Conservation (phyloP, 1,284 basidiomycete genomes). For the Fomes fomentarius region DNA sequence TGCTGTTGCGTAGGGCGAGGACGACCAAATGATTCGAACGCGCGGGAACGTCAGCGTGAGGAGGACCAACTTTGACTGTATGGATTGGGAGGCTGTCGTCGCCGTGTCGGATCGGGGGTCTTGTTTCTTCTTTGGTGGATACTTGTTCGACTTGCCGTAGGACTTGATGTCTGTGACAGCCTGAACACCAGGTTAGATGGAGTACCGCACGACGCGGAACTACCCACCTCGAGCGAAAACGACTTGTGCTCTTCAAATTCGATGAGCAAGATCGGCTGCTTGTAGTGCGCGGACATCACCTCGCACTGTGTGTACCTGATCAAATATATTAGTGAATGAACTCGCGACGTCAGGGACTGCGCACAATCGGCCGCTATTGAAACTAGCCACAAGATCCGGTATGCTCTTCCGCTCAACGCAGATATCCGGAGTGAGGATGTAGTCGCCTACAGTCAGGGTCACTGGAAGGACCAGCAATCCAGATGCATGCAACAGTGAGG, state of each 20-base stretch:
- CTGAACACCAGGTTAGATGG: slow-evolving; percentile 34
- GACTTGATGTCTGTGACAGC: slow-evolving; percentile 63
- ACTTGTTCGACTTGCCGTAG: slow-evolving; percentile 62
- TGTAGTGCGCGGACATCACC: slow-evolving; percentile 95
- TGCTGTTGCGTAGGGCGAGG: slow-evolving; percentile 90
- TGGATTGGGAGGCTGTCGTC: slow-evolving; percentile 45
- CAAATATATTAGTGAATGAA: no score
- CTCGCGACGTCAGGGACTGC: slow-evolving; percentile 40
- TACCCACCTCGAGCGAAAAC: slow-evolving; percentile 82
- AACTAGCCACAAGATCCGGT: slow-evolving; percentile 88
- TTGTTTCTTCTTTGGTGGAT: slow-evolving; percentile 53
- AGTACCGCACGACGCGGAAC: neutral
- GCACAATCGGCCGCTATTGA: slow-evolving; percentile 91
- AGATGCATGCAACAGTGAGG: slow-evolving; percentile 87
- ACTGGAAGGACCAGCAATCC: slow-evolving; percentile 85
- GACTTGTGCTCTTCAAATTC: slow-evolving; percentile 98
- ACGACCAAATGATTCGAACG: slow-evolving; percentile 95
- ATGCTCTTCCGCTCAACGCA: slow-evolving; percentile 97
- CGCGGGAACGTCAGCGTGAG: slow-evolving; percentile 90
- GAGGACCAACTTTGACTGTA: slow-evolving; percentile 91
- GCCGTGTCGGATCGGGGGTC: slow-evolving; percentile 44
- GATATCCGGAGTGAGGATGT: slow-evolving; percentile 94
- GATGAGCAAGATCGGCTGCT: slow-evolving; percentile 92
- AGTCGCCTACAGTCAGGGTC: slow-evolving; percentile 94
- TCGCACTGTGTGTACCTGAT: slow-evolving; percentile 98